Percentiles rank a stretch among this genome's conserved stretches.
phyloP scores from a whole-genome alignment of 345 rosid species.

The Balakata baccata region DNA sequence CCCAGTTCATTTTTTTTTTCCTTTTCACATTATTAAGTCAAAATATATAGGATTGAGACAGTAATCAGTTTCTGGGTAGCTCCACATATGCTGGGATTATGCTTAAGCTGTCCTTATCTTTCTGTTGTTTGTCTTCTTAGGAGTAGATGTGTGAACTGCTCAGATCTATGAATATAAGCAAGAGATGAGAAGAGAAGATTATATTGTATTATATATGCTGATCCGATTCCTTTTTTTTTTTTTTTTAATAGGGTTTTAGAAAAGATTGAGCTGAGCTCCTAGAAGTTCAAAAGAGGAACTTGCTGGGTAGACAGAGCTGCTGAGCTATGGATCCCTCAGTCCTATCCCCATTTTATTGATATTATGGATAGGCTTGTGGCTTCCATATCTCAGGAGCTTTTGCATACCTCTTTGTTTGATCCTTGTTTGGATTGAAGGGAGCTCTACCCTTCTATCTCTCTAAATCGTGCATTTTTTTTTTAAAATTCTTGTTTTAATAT shows the following conservation, averaged over 20 bases:
- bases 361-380: slow-evolving; percentile 63
- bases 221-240: background rate
- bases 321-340: slow-evolving; percentile 82
- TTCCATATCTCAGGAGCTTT: slow-evolving; percentile 88
- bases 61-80: no score
- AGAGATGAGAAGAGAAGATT: no score
- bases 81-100: no score
- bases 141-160: no score
- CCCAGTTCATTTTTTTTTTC: no score
- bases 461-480: background rate
- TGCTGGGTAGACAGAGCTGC: slow-evolving; percentile 70
- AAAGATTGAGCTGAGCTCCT: slow-evolving; percentile 68
- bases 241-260: background rate
- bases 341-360: slow-evolving; percentile 25
- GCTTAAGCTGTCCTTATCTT: no score
- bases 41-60: no score
- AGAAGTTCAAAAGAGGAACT: slow-evolving; percentile 74
- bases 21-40: no score
- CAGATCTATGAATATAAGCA: no score
- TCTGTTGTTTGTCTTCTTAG: no score
- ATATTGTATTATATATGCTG: background rate
- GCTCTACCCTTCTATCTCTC: slow-evolving; percentile 54
- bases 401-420: slow-evolving; percentile 38
- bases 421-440: slow-evolving; percentile 98
- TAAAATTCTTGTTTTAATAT: no score